These are phyloP conservation scores for Debaryomyces prosopidis DNA, from an alignment of 805 yeast species.

Conservation along the genomic window DNA sequence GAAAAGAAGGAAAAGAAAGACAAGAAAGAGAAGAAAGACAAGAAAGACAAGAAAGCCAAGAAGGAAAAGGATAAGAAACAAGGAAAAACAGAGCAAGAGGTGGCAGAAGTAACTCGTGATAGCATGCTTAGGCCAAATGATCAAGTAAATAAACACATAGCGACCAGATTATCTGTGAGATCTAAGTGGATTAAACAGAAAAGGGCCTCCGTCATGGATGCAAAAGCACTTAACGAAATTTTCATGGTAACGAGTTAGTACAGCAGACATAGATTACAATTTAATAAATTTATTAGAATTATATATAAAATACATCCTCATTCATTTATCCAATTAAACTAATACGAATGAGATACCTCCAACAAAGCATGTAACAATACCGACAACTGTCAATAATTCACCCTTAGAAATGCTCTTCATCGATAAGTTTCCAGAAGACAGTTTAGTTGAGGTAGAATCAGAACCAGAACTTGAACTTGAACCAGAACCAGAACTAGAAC, in stretches of 20 bases:
- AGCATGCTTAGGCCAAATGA: conserved; percentile 23
- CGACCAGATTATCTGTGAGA: conserved; percentile 58
- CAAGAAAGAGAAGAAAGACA: conserved; percentile 18
- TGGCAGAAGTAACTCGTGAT: conserved; percentile 24
- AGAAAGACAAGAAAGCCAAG: conserved; percentile 22
- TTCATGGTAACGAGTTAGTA: conserved; percentile 71
- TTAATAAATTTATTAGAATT: not conserved
- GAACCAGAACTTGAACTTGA: conserved; percentile 22
- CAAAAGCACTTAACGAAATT: conserved; percentile 86
- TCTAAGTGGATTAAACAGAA: conserved; percentile 88
- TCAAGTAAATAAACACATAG: conserved; percentile 18
- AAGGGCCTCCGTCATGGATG: conserved; percentile 87
- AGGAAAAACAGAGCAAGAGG: conserved; percentile 22
- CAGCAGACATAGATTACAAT: not conserved
- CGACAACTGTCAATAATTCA: conserved; percentile 28
- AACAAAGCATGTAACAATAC: conserved; percentile 35
- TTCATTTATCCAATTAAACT: not conserved
- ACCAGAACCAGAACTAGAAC: conserved; percentile 18
- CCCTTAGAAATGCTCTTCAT: conserved; percentile 25
- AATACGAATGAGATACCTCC: conserved; percentile 33
- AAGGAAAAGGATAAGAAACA: conserved; percentile 18
- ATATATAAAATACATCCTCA: not conserved
- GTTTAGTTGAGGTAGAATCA: conserved; percentile 22
- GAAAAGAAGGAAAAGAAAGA: conserved; percentile 22
- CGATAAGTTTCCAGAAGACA: conserved; percentile 17